These are phyloP conservation scores for Emiliania huxleyi DNA, from an alignment of 78 protist species.

Conservation along the genomic window DNA sequence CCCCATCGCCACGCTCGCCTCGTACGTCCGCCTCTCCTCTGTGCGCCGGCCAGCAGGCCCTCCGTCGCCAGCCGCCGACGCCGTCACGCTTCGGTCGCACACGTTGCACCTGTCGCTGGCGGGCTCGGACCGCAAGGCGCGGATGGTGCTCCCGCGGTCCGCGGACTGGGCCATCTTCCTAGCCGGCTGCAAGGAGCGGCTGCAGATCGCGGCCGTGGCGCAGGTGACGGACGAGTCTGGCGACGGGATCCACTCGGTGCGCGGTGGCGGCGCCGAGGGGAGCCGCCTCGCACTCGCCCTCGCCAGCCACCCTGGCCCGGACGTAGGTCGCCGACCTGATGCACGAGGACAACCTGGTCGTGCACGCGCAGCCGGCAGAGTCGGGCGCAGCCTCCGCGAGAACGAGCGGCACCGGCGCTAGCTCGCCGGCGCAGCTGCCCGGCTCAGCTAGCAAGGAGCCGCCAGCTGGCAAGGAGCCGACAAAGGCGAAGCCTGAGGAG, in stretches of 20 bases:
- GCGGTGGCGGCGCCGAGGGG: no score
- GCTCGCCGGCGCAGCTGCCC: background rate
- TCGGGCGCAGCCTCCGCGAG: no score
- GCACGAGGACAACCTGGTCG: conserved; percentile 5
- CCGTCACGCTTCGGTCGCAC: background rate
- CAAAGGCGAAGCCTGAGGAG: no score
- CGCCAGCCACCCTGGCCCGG: no score
- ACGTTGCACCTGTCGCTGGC: background rate
- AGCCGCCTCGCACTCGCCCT: no score
- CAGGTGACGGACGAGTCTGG: background rate
- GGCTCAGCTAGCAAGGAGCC: no score
- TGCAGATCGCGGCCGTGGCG: background rate
- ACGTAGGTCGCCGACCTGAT: conserved; percentile 4
- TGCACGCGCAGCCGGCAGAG: no score
- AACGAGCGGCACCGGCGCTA: background rate
- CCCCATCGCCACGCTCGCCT: background rate
- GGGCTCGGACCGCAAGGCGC: background rate
- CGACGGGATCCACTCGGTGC: background rate
- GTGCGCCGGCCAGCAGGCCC: no score
- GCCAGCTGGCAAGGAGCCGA: background rate
- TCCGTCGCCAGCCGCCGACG: background rate
- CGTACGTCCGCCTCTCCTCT: background rate
- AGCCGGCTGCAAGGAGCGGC: background rate
- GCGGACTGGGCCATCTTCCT: background rate
- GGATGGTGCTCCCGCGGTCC: background rate